phyloP scores from a whole-genome alignment of 495 filamentous ascomycete species.

The Lophiostoma macrostomum region DNA sequence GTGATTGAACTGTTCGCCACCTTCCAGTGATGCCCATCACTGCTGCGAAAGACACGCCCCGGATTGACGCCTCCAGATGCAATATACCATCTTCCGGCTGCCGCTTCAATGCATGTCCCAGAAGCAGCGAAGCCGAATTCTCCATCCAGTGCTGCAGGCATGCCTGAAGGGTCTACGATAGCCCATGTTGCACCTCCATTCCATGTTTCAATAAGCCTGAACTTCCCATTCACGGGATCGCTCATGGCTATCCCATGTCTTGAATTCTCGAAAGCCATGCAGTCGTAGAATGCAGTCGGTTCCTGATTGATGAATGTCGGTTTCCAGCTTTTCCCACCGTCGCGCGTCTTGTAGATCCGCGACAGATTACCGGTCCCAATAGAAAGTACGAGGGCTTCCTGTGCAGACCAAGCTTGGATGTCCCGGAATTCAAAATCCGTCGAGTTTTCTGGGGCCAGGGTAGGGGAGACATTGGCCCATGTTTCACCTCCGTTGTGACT shows the following conservation, averaged over 20 bases:
- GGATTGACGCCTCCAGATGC: constrained; percentile 17
- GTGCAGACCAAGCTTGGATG: constrained; percentile 10
- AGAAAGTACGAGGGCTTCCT: constrained; percentile 3
- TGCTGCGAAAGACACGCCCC: constrained; percentile 11
- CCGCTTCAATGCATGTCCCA: constrained; percentile 19
- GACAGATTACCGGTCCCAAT: constrained; percentile 16
- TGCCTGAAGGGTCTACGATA: constrained; percentile 1
- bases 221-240: constrained; percentile 20
- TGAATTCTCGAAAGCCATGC: constrained; percentile 15
- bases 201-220: constrained; percentile 18
- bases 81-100: constrained; percentile 21
- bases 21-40: constrained; percentile 8
- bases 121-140: constrained; percentile 18
- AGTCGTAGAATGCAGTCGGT: constrained; percentile 15
- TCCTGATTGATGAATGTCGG: constrained; percentile 9
- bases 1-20: constrained; percentile 10
- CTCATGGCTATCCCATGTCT: constrained; percentile 19
- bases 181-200: constrained; percentile 10
- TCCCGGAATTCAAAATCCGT: constrained; percentile 18
- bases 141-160: constrained; percentile 11
- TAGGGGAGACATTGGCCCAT: constrained; percentile 14
- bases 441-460: constrained; percentile 4
- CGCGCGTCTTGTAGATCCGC: constrained; percentile 8
- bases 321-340: constrained; percentile 17
- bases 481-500: constrained; percentile 8